Conservation (phyloP, 78 protist species). For the Thecamonas trahens region DNA sequence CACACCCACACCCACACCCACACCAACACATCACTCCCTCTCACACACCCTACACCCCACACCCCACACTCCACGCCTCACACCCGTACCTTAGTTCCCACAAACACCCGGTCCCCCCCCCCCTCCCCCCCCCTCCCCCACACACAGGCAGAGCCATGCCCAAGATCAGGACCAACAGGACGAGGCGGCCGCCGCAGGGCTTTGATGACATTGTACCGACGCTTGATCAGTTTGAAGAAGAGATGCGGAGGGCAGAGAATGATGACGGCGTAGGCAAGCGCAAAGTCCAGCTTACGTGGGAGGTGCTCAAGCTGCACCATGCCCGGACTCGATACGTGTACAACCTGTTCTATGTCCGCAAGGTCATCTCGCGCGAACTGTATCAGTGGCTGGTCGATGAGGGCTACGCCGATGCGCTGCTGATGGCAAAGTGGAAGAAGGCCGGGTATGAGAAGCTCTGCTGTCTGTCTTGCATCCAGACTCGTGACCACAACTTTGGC, state of each 20-base stretch:
- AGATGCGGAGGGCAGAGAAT: conserved; percentile 69
- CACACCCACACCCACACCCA: too few species aligned
- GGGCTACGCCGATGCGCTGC: conserved; percentile 63
- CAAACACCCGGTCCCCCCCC: too few species aligned
- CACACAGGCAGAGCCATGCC: too few species aligned
- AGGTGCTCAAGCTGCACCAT: conserved; percentile 67
- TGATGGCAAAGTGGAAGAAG: conserved; percentile 96
- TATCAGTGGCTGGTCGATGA: conserved; percentile 76
- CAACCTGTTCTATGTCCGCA: conserved; percentile 56
- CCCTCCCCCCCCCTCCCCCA: too few species aligned
- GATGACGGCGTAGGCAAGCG: conserved; percentile 81
- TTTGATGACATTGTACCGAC: conserved; percentile 57
- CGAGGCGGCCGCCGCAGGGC: conserved; percentile 55
- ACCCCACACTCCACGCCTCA: too few species aligned
- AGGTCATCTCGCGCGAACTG: conserved; percentile 62
- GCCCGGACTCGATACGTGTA: conserved; percentile 68
- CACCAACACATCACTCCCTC: too few species aligned
- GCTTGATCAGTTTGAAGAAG: conserved; percentile 50
- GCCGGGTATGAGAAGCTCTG: conserved; percentile 87
- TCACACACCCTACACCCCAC: too few species aligned
- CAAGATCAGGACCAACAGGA: background rate
- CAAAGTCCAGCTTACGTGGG: conserved; percentile 66
- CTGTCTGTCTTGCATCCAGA: conserved; percentile 77
- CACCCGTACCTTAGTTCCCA: too few species aligned
- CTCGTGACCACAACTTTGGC: conserved; percentile 45